Evolutionary conservation across 2,329 filamentous ascomycete species (phyloP).

Genomic region (Thielaviopsis musarum): DNA sequence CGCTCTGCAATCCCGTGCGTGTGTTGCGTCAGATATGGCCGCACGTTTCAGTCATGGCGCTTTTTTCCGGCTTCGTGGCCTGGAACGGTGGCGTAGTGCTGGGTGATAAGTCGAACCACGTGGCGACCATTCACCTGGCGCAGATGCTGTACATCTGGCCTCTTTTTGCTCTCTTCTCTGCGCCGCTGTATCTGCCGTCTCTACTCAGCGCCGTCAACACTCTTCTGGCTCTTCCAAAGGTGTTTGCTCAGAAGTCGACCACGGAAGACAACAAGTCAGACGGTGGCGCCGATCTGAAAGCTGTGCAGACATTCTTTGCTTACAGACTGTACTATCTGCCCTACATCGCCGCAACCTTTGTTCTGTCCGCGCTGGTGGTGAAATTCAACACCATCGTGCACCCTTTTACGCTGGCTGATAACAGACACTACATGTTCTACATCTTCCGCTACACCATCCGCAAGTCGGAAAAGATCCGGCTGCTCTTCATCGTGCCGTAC

Average conservation of each 20-base stretch:
- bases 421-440: constrained; percentile 95
- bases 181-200: constrained; percentile 50
- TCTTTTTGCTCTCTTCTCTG: constrained; percentile 76
- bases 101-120: constrained; percentile 90
- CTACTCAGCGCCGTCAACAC: constrained; percentile 22
- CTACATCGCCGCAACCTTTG: constrained; percentile 21
- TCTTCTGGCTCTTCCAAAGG: neutral
- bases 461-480: constrained; percentile 44
- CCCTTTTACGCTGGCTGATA: constrained; percentile 90
- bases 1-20: constrained; percentile 29
- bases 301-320: constrained; percentile 15
- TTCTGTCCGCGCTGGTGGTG: constrained; percentile 33
- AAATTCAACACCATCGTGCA: constrained; percentile 84
- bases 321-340: constrained; percentile 22
- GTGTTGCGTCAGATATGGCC: constrained; percentile 37
- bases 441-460: constrained; percentile 73
- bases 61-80: constrained; percentile 58
- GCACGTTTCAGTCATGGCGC: constrained; percentile 42
- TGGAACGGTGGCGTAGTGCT: constrained; percentile 91
- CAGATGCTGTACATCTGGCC: constrained; percentile 96
- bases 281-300: neutral
- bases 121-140: constrained; percentile 71
- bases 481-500: constrained; percentile 54
- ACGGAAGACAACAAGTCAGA: neutral
- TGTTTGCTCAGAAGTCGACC: neutral